Base-by-base conservation (phyloP, 2,329 filamentous ascomycete genomes). In the Epichloe baconii region DNA sequence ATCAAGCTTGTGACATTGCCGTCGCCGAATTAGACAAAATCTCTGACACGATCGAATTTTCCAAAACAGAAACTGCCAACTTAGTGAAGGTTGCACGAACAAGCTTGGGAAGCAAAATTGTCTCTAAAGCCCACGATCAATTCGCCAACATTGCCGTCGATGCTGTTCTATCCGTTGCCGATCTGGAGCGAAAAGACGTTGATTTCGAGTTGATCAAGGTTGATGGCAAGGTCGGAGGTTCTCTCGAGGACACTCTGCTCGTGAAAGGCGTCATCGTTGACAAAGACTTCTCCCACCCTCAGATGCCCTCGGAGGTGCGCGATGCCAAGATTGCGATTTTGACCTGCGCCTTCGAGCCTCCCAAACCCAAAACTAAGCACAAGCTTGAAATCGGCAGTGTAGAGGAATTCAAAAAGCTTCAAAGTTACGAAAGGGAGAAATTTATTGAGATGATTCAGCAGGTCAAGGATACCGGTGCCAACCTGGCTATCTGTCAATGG, bases 201-300 rank as follows among this genome's bases (percentile, higher is more conserved):
- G 90, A 98, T 66, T 98, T 98, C 65, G 93, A 98, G 73, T 74
- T 98, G 60, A 98, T 98, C 76, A 98, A 98, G 78, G 91, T 98
- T 48, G 93, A 98, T 64, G 91, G 93, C 62, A 98, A 98, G 76
- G 89, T 97, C 37, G 93, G 93, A 61, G 93, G 94, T 54, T 73
- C 91, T 31, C 78, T 98, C 17, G 91, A 97, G 70, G 93, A 98
- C 69, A 87, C 90, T 5, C 73, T 97, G 34, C 82, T 98, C 43
- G 91, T 98, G 61, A 94, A 97, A 74, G 93, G 93, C 67, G 93
- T 98, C 58, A 95, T 98, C 67, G 80, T 98, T 68, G 93, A 98
- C 80, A 98, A 98, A 76, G 94, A 98, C 73, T 98, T 98, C 70
- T 97, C 93, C 37, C 93, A 98, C 69, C 93, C 93, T 12, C 93